phyloP scores from a whole-genome alignment of 305 asterid genomes.

The Salvia sclarea region DNA sequence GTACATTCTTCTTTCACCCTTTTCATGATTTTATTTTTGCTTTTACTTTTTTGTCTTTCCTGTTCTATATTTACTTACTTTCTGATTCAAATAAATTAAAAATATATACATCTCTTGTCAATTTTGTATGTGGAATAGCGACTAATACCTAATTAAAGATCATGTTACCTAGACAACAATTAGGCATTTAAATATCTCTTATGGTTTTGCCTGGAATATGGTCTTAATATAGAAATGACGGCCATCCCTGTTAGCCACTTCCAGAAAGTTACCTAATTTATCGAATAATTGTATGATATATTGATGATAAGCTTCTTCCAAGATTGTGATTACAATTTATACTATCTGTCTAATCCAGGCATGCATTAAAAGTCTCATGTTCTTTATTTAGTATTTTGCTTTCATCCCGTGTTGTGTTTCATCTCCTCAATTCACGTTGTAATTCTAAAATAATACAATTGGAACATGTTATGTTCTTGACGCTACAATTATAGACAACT shows the following conservation, averaged over 20 bases:
- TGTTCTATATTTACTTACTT: slow-evolving; percentile 10
- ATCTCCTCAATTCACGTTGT: too few species aligned
- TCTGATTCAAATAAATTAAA: slow-evolving; percentile 19
- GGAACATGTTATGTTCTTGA: too few species aligned
- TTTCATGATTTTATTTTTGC: slow-evolving; percentile 30
- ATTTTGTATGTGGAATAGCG: not conserved
- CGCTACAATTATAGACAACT: too few species aligned
- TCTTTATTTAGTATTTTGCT: too few species aligned
- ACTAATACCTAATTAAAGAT: not conserved
- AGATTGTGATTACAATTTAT: too few species aligned
- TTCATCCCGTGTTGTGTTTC: too few species aligned
- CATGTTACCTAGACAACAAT: not conserved
- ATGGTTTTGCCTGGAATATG: not conserved
- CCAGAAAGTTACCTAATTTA: not conserved
- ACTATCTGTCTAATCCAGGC: not conserved
- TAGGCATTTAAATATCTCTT: not conserved
- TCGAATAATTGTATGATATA: too few species aligned
- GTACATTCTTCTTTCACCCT: slow-evolving; percentile 48
- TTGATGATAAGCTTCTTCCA: too few species aligned
- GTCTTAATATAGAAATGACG: too few species aligned
- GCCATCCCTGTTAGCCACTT: not conserved
- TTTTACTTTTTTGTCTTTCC: slow-evolving; percentile 21
- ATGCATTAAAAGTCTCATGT: not conserved
- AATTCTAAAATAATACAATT: too few species aligned
- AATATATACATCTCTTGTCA: not conserved